A percentile compares a stretch with the other conserved stretches of the same genome.
Evolutionary conservation across 345 rosid genomes (phyloP).

Genomic region (Brassica juncea): DNA sequence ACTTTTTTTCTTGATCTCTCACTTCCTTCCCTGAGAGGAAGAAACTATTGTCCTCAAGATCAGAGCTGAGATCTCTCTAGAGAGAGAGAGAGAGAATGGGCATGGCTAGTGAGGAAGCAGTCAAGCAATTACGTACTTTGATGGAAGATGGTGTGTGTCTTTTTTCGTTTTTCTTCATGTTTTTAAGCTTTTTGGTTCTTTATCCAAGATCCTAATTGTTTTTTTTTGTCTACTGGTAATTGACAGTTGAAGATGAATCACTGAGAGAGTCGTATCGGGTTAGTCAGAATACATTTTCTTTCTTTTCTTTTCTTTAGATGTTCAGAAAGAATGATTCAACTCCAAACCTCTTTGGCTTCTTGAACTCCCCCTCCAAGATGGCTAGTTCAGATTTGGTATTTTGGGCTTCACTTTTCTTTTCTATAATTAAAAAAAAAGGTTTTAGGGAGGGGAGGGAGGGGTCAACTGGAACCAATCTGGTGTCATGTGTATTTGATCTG

Average conservation of each 20-base stretch:
- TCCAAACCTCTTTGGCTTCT: slow-evolving; percentile 7
- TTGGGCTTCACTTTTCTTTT: not conserved
- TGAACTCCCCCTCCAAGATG: not conserved
- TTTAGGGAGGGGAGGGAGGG: not conserved
- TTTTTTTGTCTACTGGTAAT: not conserved
- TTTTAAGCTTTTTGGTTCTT: slow-evolving; percentile 4
- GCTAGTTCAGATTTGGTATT: slow-evolving; percentile 11
- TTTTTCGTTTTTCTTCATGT: not conserved
- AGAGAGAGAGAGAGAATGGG: slow-evolving; percentile 47
- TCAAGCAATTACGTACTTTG: slow-evolving; percentile 67
- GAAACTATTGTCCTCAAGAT: slow-evolving; percentile 34
- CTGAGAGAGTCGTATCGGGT: slow-evolving; percentile 73
- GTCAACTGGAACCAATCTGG: slow-evolving; percentile 3
- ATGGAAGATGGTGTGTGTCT: slow-evolving; percentile 68
- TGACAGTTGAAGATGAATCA: slow-evolving; percentile 64
- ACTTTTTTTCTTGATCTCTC: not conserved
- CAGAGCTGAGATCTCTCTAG: slow-evolving; percentile 39
- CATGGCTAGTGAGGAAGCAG: slow-evolving; percentile 59
- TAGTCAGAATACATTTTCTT: slow-evolving; percentile 31
- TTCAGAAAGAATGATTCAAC: slow-evolving; percentile 9
- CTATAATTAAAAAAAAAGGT: too few relatives aligned
- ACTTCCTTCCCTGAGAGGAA: not conserved
- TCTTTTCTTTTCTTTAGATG: slow-evolving; percentile 29
- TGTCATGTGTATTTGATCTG: slow-evolving; percentile 24
- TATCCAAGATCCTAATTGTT: slow-evolving; percentile 32